Evolutionary conservation across 352 stramenopile species (phyloP), one percentile per base, ranked within the genome.

Genomic region (Pythium guiyangense): DNA sequence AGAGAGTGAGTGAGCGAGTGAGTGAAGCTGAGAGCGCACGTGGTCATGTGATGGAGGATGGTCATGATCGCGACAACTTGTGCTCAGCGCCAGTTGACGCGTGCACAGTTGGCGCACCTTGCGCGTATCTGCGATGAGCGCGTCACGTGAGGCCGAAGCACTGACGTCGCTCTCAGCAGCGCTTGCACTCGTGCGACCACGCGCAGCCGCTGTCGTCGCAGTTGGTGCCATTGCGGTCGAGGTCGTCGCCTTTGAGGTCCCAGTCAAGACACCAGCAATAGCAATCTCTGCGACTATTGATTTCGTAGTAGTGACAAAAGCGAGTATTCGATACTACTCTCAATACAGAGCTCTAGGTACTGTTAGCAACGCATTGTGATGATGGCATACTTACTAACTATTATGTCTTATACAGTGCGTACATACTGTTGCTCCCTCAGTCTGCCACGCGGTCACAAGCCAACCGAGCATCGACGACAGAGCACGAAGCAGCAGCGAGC

Each of bases 61-160:
- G 10, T 25, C 42, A 26, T 20, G 5, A 34, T 10, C 42, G 34
- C 22, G 35, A 49, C 50, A 35, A 37, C 6, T n/a, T 53, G 31
- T 10, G 31, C 31, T 14, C 31, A 37, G 6, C 10, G 31, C 31
- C 31, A 37, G 31, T 37, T 37, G 39, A 10, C 39, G 39, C n/a
- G 39, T 20, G 15, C 1, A 20, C 4, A n/a, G 18, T 14, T 6
- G 12, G 31, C 31, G 31, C 17, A 79, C 72, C 57, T 73, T 82
- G 52, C 69, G 67, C 37, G 72, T 63, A 51, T 82, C 64, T 10
- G 67, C 62, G 18, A 78, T 62, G 29, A 81, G 37, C 44, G 65
- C 50, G 44, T 63, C 66, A 59, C 57, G 73, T 2, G 60, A 59
- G 39, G 6, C n/a, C 18, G 39, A 18, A 44, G 39, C 18, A 1